Evolutionary conservation across 345 rosid genomes (phyloP).

Genomic region (Conringia planisiliqua): DNA sequence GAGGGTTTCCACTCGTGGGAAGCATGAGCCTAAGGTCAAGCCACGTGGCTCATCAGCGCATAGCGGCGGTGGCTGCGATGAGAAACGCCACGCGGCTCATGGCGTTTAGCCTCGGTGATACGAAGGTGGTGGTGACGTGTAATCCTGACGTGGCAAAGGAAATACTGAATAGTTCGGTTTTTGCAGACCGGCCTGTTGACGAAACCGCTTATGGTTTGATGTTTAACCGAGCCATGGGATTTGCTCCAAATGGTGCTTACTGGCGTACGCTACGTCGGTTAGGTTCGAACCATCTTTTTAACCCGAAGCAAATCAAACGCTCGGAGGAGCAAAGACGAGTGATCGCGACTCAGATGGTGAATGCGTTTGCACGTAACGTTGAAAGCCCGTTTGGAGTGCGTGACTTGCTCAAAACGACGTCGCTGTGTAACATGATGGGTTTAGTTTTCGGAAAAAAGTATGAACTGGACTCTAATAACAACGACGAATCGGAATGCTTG

Average conservation of each 20-base stretch:
- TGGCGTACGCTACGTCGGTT: constrained; percentile 67
- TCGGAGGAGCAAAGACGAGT: constrained; percentile 40
- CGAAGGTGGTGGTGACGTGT: constrained; percentile 60
- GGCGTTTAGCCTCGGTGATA: constrained; percentile 71
- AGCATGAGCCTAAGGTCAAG: constrained; percentile 58
- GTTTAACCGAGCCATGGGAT: constrained; percentile 79
- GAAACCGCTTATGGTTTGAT: constrained; percentile 70
- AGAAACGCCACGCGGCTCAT: constrained; percentile 55
- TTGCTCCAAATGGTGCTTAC: constrained; percentile 64
- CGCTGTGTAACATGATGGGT: constrained; percentile 71
- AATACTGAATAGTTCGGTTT: constrained; percentile 60
- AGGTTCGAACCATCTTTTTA: constrained; percentile 57
- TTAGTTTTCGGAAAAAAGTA: constrained; percentile 62
- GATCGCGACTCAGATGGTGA: constrained; percentile 51
- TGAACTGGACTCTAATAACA: constrained; percentile 32
- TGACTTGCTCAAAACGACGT: constrained; percentile 55
- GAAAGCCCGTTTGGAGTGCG: constrained; percentile 38
- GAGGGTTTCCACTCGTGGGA: constrained; percentile 64
- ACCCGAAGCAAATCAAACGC: constrained; percentile 56
- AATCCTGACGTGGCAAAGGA: constrained; percentile 67
- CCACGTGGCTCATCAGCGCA: constrained; percentile 56
- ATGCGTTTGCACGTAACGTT: constrained; percentile 24
- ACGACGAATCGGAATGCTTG: constrained; percentile 43
- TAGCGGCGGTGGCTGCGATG: constrained; percentile 44
- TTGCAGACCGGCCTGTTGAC: constrained; percentile 74